Conservation (phyloP, 2,329 filamentous ascomycete species). For the Colletotrichum sp. region DNA sequence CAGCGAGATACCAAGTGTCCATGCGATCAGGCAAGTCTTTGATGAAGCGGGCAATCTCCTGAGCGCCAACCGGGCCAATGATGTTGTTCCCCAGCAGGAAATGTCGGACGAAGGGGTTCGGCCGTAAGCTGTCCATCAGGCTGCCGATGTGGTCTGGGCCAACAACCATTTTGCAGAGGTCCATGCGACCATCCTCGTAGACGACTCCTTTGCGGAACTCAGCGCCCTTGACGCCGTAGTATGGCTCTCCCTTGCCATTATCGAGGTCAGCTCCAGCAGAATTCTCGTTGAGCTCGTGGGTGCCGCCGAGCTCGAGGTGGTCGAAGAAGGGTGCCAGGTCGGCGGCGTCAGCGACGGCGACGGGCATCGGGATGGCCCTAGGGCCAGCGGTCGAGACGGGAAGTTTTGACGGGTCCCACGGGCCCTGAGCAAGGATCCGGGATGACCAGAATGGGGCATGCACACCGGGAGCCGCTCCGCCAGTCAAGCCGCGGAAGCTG, state of each 20-base stretch:
- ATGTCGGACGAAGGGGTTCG: constrained; percentile 52
- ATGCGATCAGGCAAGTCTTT: constrained; percentile 49
- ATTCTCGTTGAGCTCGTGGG: constrained; percentile 27
- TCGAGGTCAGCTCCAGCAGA: constrained; percentile 31
- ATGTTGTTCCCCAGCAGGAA: constrained; percentile 61
- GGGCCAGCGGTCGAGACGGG: constrained; percentile 35
- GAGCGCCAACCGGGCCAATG: constrained; percentile 53
- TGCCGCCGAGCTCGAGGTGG: constrained; percentile 35
- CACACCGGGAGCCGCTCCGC: constrained; percentile 35
- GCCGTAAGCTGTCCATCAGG: constrained; percentile 53
- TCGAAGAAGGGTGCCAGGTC: constrained; percentile 38
- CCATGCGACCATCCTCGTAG: constrained; percentile 57
- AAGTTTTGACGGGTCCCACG: constrained; percentile 33
- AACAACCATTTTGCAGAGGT: constrained; percentile 61
- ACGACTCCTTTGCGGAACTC: constrained; percentile 45
- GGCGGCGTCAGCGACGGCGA: constrained; percentile 31
- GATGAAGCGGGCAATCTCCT: constrained; percentile 50
- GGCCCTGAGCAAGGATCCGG: constrained; percentile 37
- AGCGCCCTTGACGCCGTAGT: constrained; percentile 36
- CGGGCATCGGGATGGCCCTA: constrained; percentile 38
- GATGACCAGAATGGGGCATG: constrained; percentile 35
- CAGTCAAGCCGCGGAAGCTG: constrained; percentile 27
- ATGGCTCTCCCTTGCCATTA: constrained; percentile 39
- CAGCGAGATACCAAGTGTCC: constrained; percentile 61
- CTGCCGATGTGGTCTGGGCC: constrained; percentile 54